phyloP scores from a whole-genome alignment of 768 basidiomycete genomes.

The Phylloporus sp. region DNA sequence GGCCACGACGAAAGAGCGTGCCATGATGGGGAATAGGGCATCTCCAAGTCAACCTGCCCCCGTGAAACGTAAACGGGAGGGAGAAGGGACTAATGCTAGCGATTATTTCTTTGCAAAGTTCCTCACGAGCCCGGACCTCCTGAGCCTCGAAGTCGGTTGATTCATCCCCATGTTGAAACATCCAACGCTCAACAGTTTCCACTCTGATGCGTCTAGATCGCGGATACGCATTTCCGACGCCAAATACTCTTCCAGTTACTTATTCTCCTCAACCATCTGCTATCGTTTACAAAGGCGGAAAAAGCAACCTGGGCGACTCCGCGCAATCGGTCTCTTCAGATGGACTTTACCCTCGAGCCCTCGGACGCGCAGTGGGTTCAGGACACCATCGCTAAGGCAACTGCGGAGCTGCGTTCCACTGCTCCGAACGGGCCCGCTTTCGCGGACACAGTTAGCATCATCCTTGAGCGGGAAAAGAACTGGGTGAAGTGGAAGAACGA shows the following conservation, averaged over 20 bases:
- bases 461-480: constrained; percentile 81
- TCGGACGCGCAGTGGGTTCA: constrained; percentile 73
- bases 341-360: constrained; percentile 74
- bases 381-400: constrained; percentile 56
- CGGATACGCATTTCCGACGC: constrained; percentile 89
- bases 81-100: constrained; percentile 46
- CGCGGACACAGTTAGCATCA: constrained; percentile 64
- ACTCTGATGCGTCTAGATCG: constrained; percentile 50
- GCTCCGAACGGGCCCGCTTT: constrained; percentile 75
- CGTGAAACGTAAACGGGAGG: constrained; percentile 68
- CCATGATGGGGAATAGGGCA: constrained; percentile 76
- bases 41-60: constrained; percentile 33
- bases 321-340: constrained; percentile 76
- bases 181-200: constrained; percentile 6
- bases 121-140: constrained; percentile 79
- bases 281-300: constrained; percentile 65
- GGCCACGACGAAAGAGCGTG: constrained; percentile 83
- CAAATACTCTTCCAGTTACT: constrained; percentile 86
- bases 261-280: constrained; percentile 71
- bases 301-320: constrained; percentile 58
- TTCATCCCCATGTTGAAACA: constrained; percentile 2
- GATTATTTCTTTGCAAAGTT: constrained; percentile 96
- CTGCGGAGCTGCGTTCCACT: constrained; percentile 62
- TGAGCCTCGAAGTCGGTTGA: constrained; percentile 75
- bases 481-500: constrained; percentile 92